These are phyloP conservation scores for Suhomyces anneliseae DNA, from an alignment of 1,139 yeast species.

Conservation along the genomic window DNA sequence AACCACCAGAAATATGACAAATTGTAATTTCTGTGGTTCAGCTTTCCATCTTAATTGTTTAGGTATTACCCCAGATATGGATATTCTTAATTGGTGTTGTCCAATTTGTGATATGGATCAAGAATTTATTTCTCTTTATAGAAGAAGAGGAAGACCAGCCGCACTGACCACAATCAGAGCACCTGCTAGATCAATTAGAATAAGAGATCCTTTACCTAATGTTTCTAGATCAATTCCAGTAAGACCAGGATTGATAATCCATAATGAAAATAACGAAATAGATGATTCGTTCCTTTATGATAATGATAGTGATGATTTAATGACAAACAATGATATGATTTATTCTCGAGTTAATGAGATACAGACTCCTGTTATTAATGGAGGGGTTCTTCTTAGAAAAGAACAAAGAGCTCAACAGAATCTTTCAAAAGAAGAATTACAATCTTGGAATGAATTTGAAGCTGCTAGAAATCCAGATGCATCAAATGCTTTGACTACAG, in stretches of 20 bases:
- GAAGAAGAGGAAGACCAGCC: neutral
- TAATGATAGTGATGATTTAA: conserved; percentile 11
- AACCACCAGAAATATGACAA: conserved; percentile 21
- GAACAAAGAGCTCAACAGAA: conserved; percentile 33
- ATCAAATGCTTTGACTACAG: neutral
- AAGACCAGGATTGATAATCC: conserved; percentile 26
- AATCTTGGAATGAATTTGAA: conserved; percentile 44
- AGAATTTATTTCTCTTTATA: conserved; percentile 21
- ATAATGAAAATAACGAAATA: conserved; percentile 35
- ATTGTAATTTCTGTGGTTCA: conserved; percentile 37
- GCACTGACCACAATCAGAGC: neutral
- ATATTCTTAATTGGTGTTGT: conserved; percentile 35
- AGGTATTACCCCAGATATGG: conserved; percentile 20
- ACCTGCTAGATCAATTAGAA: neutral
- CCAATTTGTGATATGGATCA: conserved; percentile 45
- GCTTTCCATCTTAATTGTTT: conserved; percentile 39
- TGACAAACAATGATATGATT: neutral
- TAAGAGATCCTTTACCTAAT: neutral
- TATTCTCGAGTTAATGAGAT: neutral
- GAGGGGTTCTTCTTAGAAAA: conserved; percentile 41
- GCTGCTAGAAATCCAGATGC: conserved; percentile 21
- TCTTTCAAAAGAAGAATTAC: conserved; percentile 37
- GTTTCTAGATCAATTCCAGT: neutral
- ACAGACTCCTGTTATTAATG: conserved; percentile 31
- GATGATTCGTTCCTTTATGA: conserved; percentile 36